Evolutionary conservation across 2,329 filamentous ascomycete genomes (phyloP).

Genomic region (Fusarium luffae): DNA sequence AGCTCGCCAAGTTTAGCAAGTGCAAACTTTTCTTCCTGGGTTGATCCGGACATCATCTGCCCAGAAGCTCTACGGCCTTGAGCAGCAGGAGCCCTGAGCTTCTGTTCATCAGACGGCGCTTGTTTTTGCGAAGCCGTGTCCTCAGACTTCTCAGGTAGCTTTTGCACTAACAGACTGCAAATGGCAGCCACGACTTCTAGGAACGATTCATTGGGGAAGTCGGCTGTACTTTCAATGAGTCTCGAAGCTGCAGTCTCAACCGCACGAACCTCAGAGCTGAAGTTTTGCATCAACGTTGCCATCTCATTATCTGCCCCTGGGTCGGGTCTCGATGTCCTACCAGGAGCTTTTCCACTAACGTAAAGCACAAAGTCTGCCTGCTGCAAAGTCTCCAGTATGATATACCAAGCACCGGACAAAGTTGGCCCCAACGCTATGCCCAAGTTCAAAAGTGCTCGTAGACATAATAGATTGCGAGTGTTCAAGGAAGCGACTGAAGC

Average conservation of each 20-base stretch:
- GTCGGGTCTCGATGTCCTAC: constrained; percentile 62
- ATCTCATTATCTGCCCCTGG: constrained; percentile 63
- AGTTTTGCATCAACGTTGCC: constrained; percentile 68
- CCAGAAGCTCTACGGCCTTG: constrained; percentile 60
- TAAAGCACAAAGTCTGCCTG: constrained; percentile 91
- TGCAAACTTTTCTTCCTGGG: constrained; percentile 73
- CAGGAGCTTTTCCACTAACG: constrained; percentile 66
- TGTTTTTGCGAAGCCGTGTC: constrained; percentile 15
- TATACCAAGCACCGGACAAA: constrained; percentile 85
- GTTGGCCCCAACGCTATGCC: constrained; percentile 95
- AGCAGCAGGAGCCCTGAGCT: constrained; percentile 52
- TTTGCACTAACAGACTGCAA: constrained; percentile 72
- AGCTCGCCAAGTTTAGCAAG: constrained; percentile 79
- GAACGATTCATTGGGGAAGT: constrained; percentile 88
- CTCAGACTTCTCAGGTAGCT: constrained; percentile 40
- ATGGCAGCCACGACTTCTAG: constrained; percentile 80
- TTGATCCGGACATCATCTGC: constrained; percentile 59
- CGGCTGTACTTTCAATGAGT: constrained; percentile 89
- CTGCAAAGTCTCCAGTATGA: constrained; percentile 90
- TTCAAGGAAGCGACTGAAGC: constrained; percentile 70
- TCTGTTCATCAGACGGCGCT: constrained; percentile 38
- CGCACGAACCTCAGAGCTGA: constrained; percentile 83
- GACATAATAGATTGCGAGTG: constrained; percentile 88
- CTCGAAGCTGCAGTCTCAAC: constrained; percentile 89
- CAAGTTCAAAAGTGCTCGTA: constrained; percentile 91